Conservation (phyloP, 306 rosid genomes). For the Vicia villosa region DNA sequence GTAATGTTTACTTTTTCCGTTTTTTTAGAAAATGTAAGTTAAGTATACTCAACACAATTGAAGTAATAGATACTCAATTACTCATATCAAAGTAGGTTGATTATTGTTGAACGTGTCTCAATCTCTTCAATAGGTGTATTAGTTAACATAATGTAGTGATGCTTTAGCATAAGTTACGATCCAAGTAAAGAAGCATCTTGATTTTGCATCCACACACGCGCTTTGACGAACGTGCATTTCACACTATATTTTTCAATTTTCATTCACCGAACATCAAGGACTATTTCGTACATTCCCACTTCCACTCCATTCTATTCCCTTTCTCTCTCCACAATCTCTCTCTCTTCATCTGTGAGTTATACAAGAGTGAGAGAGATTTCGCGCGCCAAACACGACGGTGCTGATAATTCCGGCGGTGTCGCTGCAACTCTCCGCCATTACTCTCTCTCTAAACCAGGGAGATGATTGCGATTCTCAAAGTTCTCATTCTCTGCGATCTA, state of each 20-base stretch:
- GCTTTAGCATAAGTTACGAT: not conserved
- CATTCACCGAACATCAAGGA: conserved; percentile 36
- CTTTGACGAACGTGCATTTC: not conserved
- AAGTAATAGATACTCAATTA: not conserved
- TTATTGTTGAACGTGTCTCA: conserved; percentile 9
- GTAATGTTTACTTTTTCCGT: not conserved
- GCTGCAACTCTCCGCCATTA: conserved; percentile 9
- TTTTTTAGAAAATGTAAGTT: not conserved
- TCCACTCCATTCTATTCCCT: conserved; percentile 22
- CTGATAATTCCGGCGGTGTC: conserved; percentile 39
- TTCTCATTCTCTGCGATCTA: conserved; percentile 38
- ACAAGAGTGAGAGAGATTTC: not conserved
- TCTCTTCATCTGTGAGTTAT: conserved; percentile 30
- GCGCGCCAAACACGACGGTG: conserved; percentile 46
- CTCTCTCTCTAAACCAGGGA: conserved; percentile 37
- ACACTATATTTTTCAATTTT: conserved; percentile 11
- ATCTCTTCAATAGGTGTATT: not conserved
- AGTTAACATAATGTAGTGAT: not conserved
- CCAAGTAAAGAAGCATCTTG: conserved; percentile 13
- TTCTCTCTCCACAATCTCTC: conserved; percentile 27
- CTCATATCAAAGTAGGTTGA: not conserved
- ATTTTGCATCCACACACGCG: conserved; percentile 17
- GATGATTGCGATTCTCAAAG: conserved; percentile 40
- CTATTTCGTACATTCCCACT: conserved; percentile 47
- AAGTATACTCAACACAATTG: not conserved